Conservation (phyloP, 2,329 filamentous ascomycete species). For the Atkinsonella texensis region DNA sequence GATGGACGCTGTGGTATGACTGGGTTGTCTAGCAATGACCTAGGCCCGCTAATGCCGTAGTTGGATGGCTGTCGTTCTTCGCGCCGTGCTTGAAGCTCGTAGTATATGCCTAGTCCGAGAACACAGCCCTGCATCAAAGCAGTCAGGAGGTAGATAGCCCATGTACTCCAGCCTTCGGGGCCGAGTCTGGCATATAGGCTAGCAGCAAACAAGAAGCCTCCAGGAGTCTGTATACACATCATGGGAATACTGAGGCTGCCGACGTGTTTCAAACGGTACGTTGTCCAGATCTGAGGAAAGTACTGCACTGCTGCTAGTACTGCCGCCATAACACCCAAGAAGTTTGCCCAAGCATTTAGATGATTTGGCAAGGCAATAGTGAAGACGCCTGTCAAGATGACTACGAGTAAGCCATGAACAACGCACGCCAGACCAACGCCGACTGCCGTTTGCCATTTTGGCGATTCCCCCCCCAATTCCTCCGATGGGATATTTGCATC, state of each 20-base stretch:
- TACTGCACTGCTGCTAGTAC: conserved; percentile 80
- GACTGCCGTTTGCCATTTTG: conserved; percentile 68
- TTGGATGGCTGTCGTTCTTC: conserved; percentile 14
- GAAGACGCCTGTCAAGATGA: conserved; percentile 58
- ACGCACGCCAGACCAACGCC: conserved; percentile 62
- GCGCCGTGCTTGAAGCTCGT: conserved; percentile 42
- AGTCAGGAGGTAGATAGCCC: conserved; percentile 83
- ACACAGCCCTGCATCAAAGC: conserved; percentile 74
- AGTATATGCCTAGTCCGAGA: conserved; percentile 69
- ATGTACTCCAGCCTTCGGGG: conserved; percentile 81
- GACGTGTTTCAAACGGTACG: conserved; percentile 71
- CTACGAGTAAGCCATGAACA: conserved; percentile 59
- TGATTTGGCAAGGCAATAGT: conserved; percentile 48
- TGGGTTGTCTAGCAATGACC: conserved; percentile 17
- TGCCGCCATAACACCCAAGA: conserved; percentile 69
- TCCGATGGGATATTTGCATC: conserved; percentile 37
- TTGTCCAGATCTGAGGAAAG: conserved; percentile 89
- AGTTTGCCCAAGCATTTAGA: conserved; percentile 71
- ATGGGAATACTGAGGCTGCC: conserved; percentile 90
- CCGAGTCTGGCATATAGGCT: conserved; percentile 75
- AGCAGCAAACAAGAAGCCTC: conserved; percentile 77
- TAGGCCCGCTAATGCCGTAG: conserved; percentile 14
- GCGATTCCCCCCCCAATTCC: conserved; percentile 37
- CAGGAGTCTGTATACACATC: conserved; percentile 97
- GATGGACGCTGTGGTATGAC: conserved; percentile 21